Percentiles rank a stretch among this genome's conserved stretches.
These are phyloP conservation scores for Closterium sp. DNA, from an alignment of 139 green algal genomes.

Conservation along the genomic window DNA sequence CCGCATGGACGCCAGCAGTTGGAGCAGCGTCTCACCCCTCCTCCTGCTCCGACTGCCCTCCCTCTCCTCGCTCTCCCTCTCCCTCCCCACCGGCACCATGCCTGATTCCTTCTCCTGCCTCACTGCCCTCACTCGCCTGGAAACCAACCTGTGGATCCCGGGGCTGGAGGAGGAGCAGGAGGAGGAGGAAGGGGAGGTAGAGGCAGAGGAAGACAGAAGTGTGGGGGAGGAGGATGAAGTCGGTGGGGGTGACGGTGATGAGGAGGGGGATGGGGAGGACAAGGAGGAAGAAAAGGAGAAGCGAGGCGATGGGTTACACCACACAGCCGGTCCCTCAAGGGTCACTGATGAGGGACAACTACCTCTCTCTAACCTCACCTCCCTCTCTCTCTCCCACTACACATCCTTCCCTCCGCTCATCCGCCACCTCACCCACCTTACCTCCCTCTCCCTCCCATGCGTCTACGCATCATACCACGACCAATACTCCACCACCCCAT, in stretches of 20 bases:
- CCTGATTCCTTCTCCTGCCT: neutral
- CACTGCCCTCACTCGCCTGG: neutral
- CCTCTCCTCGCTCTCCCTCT: neutral
- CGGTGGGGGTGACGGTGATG: neutral
- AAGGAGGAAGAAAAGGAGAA: no score
- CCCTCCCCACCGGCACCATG: neutral
- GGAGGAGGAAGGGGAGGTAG: neutral
- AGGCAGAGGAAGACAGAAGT: neutral
- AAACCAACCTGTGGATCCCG: neutral
- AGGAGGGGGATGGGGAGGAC: neutral
- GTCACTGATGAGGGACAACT: neutral
- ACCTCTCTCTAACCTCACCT: neutral
- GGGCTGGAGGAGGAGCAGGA: neutral
- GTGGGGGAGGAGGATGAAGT: neutral
- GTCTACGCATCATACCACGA: neutral
- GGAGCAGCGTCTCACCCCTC: neutral
- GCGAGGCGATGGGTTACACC: neutral
- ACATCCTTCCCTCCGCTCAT: neutral
- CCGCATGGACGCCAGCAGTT: neutral
- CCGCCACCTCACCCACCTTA: neutral
- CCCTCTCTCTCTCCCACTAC: neutral
- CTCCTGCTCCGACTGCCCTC: neutral
- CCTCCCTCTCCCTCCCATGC: neutral
- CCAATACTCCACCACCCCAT: neutral
- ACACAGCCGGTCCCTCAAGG: neutral